Evolutionary conservation across 1,139 yeast genomes (phyloP), one percentile per base, ranked within the genome.

Genomic region (Diutina sp.): DNA sequence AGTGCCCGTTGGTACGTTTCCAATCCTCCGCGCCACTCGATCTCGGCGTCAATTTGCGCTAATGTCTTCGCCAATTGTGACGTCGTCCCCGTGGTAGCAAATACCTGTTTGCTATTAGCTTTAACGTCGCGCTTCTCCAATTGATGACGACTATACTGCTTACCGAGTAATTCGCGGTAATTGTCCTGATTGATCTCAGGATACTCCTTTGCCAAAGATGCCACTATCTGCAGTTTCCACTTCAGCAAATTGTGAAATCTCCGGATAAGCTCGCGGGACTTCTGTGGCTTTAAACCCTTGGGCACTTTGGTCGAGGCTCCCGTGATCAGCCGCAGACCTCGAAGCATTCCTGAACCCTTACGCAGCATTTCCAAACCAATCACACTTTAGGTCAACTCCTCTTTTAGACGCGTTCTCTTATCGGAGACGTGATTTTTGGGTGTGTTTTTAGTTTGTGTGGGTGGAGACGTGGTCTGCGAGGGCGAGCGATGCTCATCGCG

Each of bases 1-100:
- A 97, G 89, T 0, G 98, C 98, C n/a, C 77, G 72, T 64, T 91
- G 98, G 66, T 91, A 91, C 7, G 81, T 79, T 58, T 80, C 76
- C 2, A 89, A 67, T 0, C 96, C 96, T 1, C 95, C 95, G 56
- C 83, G 72, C 56, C 70, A 75, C 9, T 72, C 71, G 3, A 84
- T 76, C 65, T 87, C 90, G 1, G 76, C 76, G 62, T 83, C 86
- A 9, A 84, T 83, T 61, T 69, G 76, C 1, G 79, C 90, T 56
- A 82, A 70, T 51, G 68, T 67, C 16, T 48, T 54, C 2, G 68
- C 57, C 21, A 75, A 61, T 11, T 67, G 64, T 1, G 55, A 47
- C 2, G 58, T 58, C 21, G 60, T 61, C 44, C 71, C 73, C 1
- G 69, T 58, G 50, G 66, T 65, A 44, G 64, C 60, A 4, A 65